Conservation (phyloP, 202 grass and related monocot genomes). For the Zoysia matrella region DNA sequence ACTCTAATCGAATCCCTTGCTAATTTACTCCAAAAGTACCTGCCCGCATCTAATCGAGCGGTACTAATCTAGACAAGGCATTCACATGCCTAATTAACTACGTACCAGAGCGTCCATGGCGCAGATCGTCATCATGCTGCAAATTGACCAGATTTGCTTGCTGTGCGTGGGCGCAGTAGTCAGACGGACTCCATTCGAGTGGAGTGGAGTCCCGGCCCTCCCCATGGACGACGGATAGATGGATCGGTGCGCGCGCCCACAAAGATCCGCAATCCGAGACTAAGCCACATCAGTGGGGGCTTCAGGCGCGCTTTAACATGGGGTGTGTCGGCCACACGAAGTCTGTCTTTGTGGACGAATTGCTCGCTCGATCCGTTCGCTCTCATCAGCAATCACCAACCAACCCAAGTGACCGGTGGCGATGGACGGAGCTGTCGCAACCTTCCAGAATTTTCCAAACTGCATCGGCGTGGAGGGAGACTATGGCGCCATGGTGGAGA, state of each 20-base stretch:
- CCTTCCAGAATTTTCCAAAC: constrained; percentile 37
- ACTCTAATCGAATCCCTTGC: neutral
- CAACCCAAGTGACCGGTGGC: neutral
- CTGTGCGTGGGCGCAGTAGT: neutral
- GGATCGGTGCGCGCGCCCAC: constrained; percentile 36
- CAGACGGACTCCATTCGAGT: neutral
- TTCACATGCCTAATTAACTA: neutral
- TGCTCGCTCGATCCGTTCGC: constrained; percentile 30
- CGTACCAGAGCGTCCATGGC: neutral
- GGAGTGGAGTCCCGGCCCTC: neutral
- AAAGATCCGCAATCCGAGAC: constrained; percentile 51
- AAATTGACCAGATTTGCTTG: neutral
- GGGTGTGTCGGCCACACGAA: constrained; percentile 74
- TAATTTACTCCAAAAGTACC: neutral
- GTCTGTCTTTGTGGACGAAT: constrained; percentile 13
- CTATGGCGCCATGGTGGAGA: too few species aligned
- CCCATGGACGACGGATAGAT: neutral
- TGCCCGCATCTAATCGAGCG: neutral
- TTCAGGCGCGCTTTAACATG: constrained; percentile 49
- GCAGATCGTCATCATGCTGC: neutral
- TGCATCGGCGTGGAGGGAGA: neutral
- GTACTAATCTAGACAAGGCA: neutral
- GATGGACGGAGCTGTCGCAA: neutral
- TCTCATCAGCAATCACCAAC: neutral
- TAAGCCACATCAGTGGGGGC: constrained; percentile 14